Evolutionary conservation across 1,139 yeast species (phyloP), one percentile per base, ranked within the genome.

Genomic region (Debaryomyces subglobosus): DNA sequence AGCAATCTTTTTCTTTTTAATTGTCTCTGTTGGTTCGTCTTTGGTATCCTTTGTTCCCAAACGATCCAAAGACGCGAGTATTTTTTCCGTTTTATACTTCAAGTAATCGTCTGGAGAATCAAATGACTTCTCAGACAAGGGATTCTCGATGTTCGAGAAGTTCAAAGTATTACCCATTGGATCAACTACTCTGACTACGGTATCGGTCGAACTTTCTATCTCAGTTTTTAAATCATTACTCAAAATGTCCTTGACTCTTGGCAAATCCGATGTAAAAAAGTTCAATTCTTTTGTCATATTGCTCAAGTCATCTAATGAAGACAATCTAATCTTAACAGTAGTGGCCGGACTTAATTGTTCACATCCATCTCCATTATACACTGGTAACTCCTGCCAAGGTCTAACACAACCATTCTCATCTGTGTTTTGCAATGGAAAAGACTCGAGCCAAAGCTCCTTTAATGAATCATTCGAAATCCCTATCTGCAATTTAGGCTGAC

Each of bases 361-460:
- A 39, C 72, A 62, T 37, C 57, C 46, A 54, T 76, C 79, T 16
- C 85, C 89, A 49, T 83, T 79, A 60, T 81, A 81, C 41, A 80
- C 70, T 41, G 69, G 64, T 51, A 76, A 64, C 57, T 84, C 87
- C 58, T 83, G 87, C 68, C 82, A 72, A 13, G 90, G 90, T 38
- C 75, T 69, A 52, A 81, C 63, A 58, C 71, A 66, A 1, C 84
- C 85, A 41, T 69, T 60, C 18, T 60, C 63, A 56, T 78, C 81
- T 21, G 69, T 49, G 55, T 78, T 78, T 46, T 82, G 79, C 42
- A 85, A 69, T 21, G 89, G 89, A 64, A 84, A 85, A 21, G 84
- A 71, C 59, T 86, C 88, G 43, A 86, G 62, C 94, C 95, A 87
- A 39, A 81, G 67, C 65, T 87, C 95, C 54, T 75, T 77, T 46